Conservation (phyloP, 106 monocot genomes). For the Dendrobium chrysotoxum region DNA sequence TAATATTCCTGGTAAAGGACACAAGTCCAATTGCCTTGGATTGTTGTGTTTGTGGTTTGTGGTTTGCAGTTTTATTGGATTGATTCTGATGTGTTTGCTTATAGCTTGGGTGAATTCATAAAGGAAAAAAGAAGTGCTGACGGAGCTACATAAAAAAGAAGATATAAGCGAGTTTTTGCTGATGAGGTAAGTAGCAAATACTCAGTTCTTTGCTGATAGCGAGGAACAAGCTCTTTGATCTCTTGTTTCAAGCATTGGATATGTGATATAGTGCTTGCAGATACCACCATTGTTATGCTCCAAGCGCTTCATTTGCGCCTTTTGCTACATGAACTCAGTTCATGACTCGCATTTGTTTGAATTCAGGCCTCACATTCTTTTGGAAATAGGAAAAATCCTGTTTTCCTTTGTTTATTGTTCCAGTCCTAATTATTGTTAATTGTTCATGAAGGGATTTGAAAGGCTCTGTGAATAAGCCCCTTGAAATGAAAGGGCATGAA, state of each 20-base stretch:
- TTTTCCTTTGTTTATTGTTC: no score
- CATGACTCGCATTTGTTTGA: neutral
- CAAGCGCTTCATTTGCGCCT: no score
- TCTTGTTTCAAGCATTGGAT: neutral
- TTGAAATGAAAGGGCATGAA: no score
- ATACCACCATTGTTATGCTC: no score
- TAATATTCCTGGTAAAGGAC: neutral
- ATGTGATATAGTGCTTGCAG: neutral
- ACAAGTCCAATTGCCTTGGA: constrained; percentile 43
- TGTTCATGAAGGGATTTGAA: no score
- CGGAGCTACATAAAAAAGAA: constrained; percentile 33
- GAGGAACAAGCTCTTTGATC: neutral
- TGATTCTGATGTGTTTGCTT: constrained; percentile 32
- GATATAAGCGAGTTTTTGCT: constrained; percentile 29
- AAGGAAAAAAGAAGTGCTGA: constrained; percentile 23
- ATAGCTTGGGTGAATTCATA: constrained; percentile 15
- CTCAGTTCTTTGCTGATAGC: constrained; percentile 4
- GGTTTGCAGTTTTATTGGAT: constrained; percentile 26
- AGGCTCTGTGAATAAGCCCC: no score
- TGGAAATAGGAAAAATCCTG: neutral
- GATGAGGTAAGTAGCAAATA: constrained; percentile 30
- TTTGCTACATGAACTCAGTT: neutral
- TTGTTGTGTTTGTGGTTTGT: constrained; percentile 26
- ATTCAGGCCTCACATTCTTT: neutral
- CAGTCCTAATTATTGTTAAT: no score